Base-by-base conservation (phyloP, 2,329 filamentous ascomycete species). In the Nothophaeocryptopus gaeumannii region DNA sequence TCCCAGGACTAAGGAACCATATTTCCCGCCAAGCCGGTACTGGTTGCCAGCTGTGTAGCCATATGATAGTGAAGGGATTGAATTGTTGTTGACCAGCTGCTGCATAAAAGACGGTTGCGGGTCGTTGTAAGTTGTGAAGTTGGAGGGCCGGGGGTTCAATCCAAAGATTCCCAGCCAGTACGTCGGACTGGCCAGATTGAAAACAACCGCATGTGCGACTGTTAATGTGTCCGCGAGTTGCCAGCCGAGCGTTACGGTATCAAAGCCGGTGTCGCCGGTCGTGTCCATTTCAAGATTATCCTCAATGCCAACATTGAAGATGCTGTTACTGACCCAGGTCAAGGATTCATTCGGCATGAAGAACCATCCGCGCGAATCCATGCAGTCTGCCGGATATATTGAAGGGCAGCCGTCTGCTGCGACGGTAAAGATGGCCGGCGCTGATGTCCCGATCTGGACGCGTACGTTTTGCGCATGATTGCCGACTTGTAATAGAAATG, bases 291-390 rank as follows among this genome's bases (percentile, higher is more conserved):
- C 79, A 8, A 85, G 70, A 52, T 82, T 78, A 15, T 67, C 61
- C 55, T 78, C 74, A 26, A 85, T 70, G 39, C 80, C 82, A 33
- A 86, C 72, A 55, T 80, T 72, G 73, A 78, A 88, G 34, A 75
- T 74, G 35, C 83, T 84, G 42, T 85, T 73, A 1, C 78, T 58
- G 13, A 73, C 69, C 83, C 84, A 89, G 34, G 78, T 78, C 10
- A 71, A 71, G 2, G 84, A 88, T 36, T 72, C 63, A 11, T 69
- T 70, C 7, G 73, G 68, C 49, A 79, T 72, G 64, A 81, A 88
- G 8, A 65, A 40, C 35, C 43, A 48, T 3, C 68, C 68, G 4
- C 68, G 61, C 38, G 54, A 48, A 34, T 63, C 54, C 14, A 50
- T 46, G 53, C 68, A 71, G 38, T 63, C 51, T 16, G 45, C 43